phyloP scores from a whole-genome alignment of 768 basidiomycete genomes.

The Gelatoporia subvermispora region DNA sequence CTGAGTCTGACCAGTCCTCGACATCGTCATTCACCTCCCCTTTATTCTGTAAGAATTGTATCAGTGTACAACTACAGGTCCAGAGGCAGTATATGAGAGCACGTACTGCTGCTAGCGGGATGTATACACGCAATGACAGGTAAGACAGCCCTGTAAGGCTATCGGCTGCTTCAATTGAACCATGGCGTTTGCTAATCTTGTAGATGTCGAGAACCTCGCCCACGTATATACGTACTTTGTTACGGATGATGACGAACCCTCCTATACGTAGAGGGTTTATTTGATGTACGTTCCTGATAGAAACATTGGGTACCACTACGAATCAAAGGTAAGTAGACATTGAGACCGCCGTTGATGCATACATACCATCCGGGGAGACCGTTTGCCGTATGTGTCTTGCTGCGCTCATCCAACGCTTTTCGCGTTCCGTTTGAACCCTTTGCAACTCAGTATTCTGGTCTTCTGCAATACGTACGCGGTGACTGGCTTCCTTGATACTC shows the following conservation, averaged over 20 bases:
- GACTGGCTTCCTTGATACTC: background rate
- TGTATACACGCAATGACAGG: background rate
- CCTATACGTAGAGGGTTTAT: background rate
- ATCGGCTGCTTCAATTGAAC: background rate
- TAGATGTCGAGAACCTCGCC: background rate
- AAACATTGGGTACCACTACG: background rate
- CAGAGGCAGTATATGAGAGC: background rate
- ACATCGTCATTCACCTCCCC: background rate
- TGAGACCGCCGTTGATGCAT: too few relatives aligned
- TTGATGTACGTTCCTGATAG: background rate
- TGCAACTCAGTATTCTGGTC: background rate
- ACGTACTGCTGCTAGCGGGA: background rate
- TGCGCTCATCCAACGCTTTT: background rate
- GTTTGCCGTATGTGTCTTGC: background rate
- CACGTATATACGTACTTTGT: background rate
- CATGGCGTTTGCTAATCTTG: background rate
- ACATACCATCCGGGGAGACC: too few relatives aligned
- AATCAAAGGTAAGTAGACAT: too few relatives aligned
- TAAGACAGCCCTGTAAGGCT: background rate
- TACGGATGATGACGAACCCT: background rate
- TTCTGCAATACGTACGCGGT: background rate
- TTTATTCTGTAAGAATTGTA: background rate
- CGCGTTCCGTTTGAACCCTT: background rate
- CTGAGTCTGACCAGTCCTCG: background rate
- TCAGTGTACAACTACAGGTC: background rate